A percentile compares a stretch with the other conserved stretches of the same genome.
Evolutionary conservation across 2,329 filamentous ascomycete genomes (phyloP).

Genomic region (Colletotrichum musae): DNA sequence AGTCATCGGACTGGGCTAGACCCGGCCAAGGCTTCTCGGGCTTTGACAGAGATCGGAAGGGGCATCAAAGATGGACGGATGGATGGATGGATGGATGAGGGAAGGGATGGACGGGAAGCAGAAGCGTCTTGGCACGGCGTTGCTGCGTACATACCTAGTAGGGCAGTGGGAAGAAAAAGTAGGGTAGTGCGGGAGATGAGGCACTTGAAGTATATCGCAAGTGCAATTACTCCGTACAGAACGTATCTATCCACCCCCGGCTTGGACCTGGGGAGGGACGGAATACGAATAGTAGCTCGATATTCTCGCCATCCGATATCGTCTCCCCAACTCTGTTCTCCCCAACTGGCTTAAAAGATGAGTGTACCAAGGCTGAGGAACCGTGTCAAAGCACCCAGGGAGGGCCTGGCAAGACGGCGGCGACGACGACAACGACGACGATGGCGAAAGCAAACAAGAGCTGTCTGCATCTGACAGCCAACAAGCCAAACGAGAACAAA

Average conservation of each 20-base stretch:
- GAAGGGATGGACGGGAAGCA: slow-evolving; percentile 7
- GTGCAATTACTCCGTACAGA: not conserved
- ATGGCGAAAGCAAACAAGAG: not conserved
- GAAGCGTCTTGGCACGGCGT: slow-evolving; percentile 5
- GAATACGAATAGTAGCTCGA: slow-evolving; percentile 11
- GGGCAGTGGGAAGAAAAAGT: not conserved
- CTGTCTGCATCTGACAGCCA: too few relatives aligned
- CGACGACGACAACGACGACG: too few relatives aligned
- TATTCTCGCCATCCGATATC: slow-evolving; percentile 35
- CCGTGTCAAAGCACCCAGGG: slow-evolving; percentile 16
- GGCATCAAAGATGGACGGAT: slow-evolving; percentile 13
- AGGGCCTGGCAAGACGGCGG: not conserved
- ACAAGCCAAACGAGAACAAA: not conserved
- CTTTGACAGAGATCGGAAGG: slow-evolving; percentile 15
- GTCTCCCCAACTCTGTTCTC: slow-evolving; percentile 8
- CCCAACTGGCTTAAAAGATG: slow-evolving; percentile 6
- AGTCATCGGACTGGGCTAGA: slow-evolving; percentile 5
- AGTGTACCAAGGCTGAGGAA: slow-evolving; percentile 21
- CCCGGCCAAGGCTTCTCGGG: slow-evolving; percentile 8
- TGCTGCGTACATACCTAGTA: not conserved
- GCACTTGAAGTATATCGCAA: too few relatives aligned
- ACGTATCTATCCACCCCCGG: not conserved
- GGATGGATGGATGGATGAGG: not conserved
- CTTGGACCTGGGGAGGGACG: not conserved
- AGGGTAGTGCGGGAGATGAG: not conserved